These are phyloP conservation scores for Calonectria crousiana DNA, from an alignment of 2,329 filamentous ascomycete genomes.

Conservation along the genomic window DNA sequence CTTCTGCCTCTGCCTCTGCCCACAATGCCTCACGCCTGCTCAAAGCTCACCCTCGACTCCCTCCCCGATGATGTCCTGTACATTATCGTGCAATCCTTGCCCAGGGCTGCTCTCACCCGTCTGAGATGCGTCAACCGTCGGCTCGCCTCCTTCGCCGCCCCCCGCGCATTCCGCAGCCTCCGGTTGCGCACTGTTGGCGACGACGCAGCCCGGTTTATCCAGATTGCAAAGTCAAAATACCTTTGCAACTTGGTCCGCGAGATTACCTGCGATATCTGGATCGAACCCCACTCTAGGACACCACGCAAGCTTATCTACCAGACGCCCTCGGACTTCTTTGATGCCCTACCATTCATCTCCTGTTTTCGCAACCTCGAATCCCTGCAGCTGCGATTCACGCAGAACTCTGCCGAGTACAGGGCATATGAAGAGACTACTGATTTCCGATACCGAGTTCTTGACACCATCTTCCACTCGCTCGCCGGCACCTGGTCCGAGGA, in stretches of 20 bases:
- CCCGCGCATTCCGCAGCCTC: constrained; percentile 1
- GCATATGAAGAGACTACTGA: neutral
- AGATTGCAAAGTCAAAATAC: neutral
- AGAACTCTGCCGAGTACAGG: neutral
- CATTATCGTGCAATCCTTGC: neutral
- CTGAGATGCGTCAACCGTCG: neutral
- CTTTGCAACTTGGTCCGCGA: neutral
- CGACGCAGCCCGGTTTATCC: neutral
- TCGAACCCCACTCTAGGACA: neutral
- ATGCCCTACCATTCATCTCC: neutral
- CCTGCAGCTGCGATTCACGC: neutral
- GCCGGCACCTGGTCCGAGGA: neutral
- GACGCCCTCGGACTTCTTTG: neutral
- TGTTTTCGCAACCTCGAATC: neutral
- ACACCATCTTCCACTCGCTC: neutral
- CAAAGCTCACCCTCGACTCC: neutral
- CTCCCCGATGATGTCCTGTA: neutral
- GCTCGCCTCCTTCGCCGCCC: neutral
- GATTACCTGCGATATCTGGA: neutral
- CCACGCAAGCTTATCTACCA: neutral
- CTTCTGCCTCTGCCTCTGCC: neutral
- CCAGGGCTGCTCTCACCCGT: neutral
- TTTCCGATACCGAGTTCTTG: neutral
- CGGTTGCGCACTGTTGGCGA: neutral
- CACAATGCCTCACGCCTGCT: neutral